Conservation (phyloP, 1,284 basidiomycete species). For the Heterobasidion annosum region DNA sequence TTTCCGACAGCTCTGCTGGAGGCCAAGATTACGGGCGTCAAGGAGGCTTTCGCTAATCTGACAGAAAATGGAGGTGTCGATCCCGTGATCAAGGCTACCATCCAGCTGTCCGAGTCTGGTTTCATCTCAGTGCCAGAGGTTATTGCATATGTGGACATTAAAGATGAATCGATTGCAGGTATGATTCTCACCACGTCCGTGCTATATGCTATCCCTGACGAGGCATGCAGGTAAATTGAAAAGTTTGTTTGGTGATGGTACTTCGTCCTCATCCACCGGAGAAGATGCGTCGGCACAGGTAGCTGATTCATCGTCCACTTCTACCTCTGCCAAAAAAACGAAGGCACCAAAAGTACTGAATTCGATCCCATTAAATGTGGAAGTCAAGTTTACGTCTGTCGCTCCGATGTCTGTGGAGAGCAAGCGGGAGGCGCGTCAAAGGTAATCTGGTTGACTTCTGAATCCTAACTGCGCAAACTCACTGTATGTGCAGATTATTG, state of each 20-base stretch:
- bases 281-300: constrained; percentile 13
- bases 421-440: constrained; percentile 61
- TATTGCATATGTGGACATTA: constrained; percentile 67
- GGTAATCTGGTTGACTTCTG: constrained; percentile 32
- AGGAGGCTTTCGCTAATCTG: constrained; percentile 64
- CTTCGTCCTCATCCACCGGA: constrained; percentile 24
- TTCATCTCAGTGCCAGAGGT: constrained; percentile 74
- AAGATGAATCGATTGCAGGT: constrained; percentile 71
- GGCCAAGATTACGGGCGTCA: constrained; percentile 57
- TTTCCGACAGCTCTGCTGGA: constrained; percentile 65
- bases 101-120: constrained; percentile 77
- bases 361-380: constrained; percentile 58
- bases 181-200: constrained; percentile 11
- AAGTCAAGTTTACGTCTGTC: constrained; percentile 51
- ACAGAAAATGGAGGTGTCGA: constrained; percentile 65
- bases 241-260: constrained; percentile 68
- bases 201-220: not conserved
- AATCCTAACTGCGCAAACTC: not conserved
- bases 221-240: constrained; percentile 64
- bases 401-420: constrained; percentile 66
- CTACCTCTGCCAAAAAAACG: constrained; percentile 14
- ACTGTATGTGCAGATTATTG: constrained; percentile 50
- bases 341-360: constrained; percentile 28
- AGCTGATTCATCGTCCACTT: constrained; percentile 11
- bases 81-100: constrained; percentile 73